A percentile compares a stretch with the other conserved stretches of the same genome.
Evolutionary conservation across 1,284 basidiomycete species (phyloP).

Genomic region (Ceratobasidium sp.): DNA sequence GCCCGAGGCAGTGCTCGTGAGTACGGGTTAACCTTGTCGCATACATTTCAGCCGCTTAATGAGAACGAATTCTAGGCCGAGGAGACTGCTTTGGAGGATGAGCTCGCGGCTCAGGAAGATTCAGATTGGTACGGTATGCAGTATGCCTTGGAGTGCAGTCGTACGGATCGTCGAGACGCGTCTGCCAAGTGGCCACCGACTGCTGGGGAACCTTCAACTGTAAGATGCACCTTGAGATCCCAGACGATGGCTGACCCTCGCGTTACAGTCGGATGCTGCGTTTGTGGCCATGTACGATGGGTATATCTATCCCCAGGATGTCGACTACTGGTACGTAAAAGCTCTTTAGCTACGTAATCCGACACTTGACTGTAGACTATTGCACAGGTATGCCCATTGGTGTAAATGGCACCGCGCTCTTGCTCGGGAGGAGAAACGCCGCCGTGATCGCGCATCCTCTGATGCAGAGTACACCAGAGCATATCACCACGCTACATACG

Average conservation of each 20-base stretch:
- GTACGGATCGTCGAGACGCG: conserved; percentile 14
- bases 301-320: conserved; percentile 33
- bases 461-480: conserved; percentile 29
- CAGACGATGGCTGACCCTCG: not conserved
- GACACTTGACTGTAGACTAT: not conserved
- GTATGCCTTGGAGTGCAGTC: conserved; percentile 35
- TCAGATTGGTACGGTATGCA: conserved; percentile 42
- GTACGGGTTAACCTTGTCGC: not conserved
- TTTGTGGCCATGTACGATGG: conserved; percentile 40
- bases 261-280: conserved; percentile 38
- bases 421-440: conserved; percentile 37
- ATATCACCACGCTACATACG: conserved; percentile 33
- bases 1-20: conserved; percentile 2
- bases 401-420: conserved; percentile 44
- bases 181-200: conserved; percentile 25
- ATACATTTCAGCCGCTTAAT: conserved; percentile 9
- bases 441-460: conserved; percentile 38
- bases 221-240: not conserved
- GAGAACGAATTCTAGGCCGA: not conserved
- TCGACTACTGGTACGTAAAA: conserved; percentile 26
- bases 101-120: not conserved
- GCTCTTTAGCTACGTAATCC: not conserved
- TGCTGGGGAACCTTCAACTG: conserved; percentile 36
- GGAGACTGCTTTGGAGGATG: not conserved
- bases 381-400: conserved; percentile 34